Percentiles rank a stretch among this genome's conserved stretches.
Conservation (phyloP, 768 basidiomycete genomes). For the Trametes elegans region DNA sequence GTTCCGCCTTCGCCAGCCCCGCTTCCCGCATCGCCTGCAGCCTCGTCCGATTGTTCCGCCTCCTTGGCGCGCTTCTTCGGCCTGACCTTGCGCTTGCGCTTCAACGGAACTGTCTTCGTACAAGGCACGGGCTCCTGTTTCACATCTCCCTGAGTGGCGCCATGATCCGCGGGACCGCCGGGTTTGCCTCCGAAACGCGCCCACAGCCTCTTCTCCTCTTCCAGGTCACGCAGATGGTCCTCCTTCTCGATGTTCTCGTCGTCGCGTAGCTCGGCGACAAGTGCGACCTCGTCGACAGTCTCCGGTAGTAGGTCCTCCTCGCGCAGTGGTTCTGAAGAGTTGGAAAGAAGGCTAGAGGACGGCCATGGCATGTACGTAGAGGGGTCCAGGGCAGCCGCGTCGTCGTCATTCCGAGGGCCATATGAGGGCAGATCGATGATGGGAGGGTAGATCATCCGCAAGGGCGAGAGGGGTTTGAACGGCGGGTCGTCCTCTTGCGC, state of each 20-base stretch:
- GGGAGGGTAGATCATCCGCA: constrained; percentile 37
- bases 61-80: neutral
- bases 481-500: neutral
- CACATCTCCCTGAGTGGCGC: neutral
- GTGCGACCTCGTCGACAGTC: constrained; percentile 36
- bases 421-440: constrained; percentile 33
- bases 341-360: neutral
- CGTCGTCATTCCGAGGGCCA: neutral
- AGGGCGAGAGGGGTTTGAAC: constrained; percentile 16
- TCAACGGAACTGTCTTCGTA: neutral
- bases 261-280: constrained; percentile 40
- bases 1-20: neutral
- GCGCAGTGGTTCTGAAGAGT: constrained; percentile 12
- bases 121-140: neutral
- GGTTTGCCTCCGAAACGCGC: constrained; percentile 4
- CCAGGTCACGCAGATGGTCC: constrained; percentile 32
- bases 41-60: neutral
- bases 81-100: constrained; percentile 1
- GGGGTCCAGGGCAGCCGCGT: constrained; percentile 6
- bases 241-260: constrained; percentile 40
- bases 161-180: too few relatives aligned
- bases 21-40: neutral
- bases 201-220: constrained; percentile 45
- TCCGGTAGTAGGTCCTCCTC: constrained; percentile 31
- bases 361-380: constrained; percentile 24